These are phyloP conservation scores for Boletus eberwhitei DNA, from an alignment of 768 basidiomycete genomes.

Conservation along the genomic window DNA sequence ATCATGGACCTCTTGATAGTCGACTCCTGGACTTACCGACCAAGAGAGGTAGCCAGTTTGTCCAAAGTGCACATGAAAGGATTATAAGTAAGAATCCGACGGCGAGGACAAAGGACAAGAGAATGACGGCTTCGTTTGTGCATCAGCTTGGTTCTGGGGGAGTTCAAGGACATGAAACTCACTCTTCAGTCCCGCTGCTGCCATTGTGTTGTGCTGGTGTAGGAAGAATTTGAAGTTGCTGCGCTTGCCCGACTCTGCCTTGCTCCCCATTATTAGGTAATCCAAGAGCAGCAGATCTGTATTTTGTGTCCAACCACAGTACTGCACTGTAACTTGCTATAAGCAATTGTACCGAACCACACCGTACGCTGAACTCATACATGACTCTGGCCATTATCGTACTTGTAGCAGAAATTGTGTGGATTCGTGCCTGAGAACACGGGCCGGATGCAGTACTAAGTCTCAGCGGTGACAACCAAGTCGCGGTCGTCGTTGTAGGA, in stretches of 20 bases:
- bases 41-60: slow-evolving; percentile 94
- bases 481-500: slow-evolving; percentile 2
- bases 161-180: slow-evolving; percentile 19
- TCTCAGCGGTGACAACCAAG: background rate
- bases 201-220: slow-evolving; percentile 37
- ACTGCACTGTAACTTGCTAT: background rate
- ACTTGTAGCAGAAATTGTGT: background rate
- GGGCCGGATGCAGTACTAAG: slow-evolving; percentile 5
- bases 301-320: too few species aligned
- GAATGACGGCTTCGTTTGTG: slow-evolving; percentile 72
- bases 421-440: background rate
- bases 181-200: slow-evolving; percentile 72
- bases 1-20: background rate
- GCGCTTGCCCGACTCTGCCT: background rate
- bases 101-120: slow-evolving; percentile 95
- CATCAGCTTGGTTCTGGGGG: background rate
- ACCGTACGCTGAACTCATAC: background rate
- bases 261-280: slow-evolving; percentile 20
- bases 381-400: background rate
- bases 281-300: background rate
- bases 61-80: slow-evolving; percentile 92
- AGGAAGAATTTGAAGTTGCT: background rate
- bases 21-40: slow-evolving; percentile 65
- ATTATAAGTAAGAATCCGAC: slow-evolving; percentile 98
- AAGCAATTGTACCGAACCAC: background rate